phyloP scores from a whole-genome alignment of 1,139 yeast species.

The Taiozyma sp. region DNA sequence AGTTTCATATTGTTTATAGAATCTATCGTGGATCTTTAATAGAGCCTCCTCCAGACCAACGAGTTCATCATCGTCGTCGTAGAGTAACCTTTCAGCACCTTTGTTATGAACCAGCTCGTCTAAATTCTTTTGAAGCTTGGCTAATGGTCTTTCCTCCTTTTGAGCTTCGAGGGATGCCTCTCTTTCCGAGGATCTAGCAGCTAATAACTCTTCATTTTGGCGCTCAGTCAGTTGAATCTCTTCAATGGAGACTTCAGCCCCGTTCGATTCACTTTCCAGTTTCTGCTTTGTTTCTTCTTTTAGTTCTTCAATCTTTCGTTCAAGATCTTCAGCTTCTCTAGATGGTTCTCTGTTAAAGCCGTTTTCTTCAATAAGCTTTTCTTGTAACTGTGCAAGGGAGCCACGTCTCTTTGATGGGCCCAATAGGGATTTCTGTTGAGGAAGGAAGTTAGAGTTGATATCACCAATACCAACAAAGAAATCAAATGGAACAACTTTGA shows the following conservation, averaged over 20 bases:
- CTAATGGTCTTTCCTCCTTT: slow-evolving; percentile 67
- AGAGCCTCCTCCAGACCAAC: slow-evolving; percentile 59
- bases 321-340: slow-evolving; percentile 20
- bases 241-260: slow-evolving; percentile 4
- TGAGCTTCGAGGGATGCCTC: slow-evolving; percentile 35
- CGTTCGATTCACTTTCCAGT: slow-evolving; percentile 15
- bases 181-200: slow-evolving; percentile 28
- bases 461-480: slow-evolving; percentile 98
- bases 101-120: slow-evolving; percentile 54
- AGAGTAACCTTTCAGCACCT: slow-evolving; percentile 45
- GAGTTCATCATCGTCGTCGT: slow-evolving; percentile 81
- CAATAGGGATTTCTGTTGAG: slow-evolving; percentile 70
- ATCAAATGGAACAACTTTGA: slow-evolving; percentile 92
- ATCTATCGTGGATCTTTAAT: slow-evolving; percentile 57
- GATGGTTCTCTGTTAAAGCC: slow-evolving; percentile 9
- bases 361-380: slow-evolving; percentile 25
- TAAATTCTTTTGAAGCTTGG: slow-evolving; percentile 72
- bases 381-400: slow-evolving; percentile 40
- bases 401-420: slow-evolving; percentile 60
- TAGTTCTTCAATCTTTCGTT: slow-evolving; percentile 29
- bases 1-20: slow-evolving; percentile 43
- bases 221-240: slow-evolving; percentile 28
- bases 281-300: slow-evolving; percentile 14
- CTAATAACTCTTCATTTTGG: slow-evolving; percentile 26
- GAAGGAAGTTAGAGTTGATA: slow-evolving; percentile 88